Base-by-base conservation (phyloP, 768 basidiomycete genomes). In the Dacryopinax spathularia region DNA sequence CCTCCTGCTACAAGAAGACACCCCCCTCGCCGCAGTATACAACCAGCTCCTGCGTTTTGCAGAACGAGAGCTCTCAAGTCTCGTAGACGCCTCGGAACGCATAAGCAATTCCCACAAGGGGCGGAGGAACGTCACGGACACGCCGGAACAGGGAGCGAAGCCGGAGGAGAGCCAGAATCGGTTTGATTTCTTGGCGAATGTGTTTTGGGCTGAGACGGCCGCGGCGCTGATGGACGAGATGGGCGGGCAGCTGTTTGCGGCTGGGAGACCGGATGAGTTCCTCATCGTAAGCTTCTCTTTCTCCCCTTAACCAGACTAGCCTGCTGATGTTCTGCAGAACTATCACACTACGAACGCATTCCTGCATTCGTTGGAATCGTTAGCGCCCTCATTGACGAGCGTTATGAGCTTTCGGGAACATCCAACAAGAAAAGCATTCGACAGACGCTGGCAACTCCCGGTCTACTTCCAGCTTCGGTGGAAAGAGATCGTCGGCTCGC, bases 401-500 rank as follows among this genome's bases (percentile, higher is more conserved):
- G 81, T 94, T 9, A 77, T 84, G 65, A 76, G 79, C 1, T 85
- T 97, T 82, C 83, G 91, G 2, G 70, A 77, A 2, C 88, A 91
- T 72, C 81, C 84, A 0, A 77, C 84, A 2, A 95, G 86, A 72
- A 66, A 70, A 25, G 74, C 84, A 1, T 96, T 98, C 70, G 83
- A 88, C 70, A 80, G 82, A 65, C 82, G 92, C 34, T 99, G 96
- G 94, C 96, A 98, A 71, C 80, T 99, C 1, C 89, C 91, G 1
- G 88, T 98, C 9, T 98, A 98, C 72, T 98, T 95, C 73, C 96
- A 99, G 70, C 77, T 99, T 65, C 82, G 95, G 43, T 95, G 94
- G 91, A 96, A 96, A 74, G 95, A 96, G 70, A 89, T 95, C 61
- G 84, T 93, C 0, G 75, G 80, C 0, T 79, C 77, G 60, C 75